Evolutionary conservation across 2,329 filamentous ascomycete genomes (phyloP).

Genomic region (Chrysosporium keratinophilum): DNA sequence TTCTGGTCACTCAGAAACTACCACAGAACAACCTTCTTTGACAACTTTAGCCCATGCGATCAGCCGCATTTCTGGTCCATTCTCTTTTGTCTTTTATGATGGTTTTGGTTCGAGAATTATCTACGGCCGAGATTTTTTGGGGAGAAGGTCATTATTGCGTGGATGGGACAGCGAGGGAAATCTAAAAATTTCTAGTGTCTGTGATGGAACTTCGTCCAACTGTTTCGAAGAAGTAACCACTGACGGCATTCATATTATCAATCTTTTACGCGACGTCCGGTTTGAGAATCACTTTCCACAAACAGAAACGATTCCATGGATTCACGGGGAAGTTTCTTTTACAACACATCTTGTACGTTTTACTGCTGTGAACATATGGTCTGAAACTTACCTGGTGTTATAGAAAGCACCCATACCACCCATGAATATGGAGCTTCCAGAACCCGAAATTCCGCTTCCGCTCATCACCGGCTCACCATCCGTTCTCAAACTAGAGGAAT

Average conservation of each 20-base stretch:
- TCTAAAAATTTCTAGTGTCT: constrained; percentile 61
- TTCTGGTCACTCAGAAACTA: constrained; percentile 11
- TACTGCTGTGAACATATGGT: not conserved
- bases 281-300: not conserved
- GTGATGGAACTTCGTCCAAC: constrained; percentile 40
- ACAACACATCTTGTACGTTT: constrained; percentile 24
- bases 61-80: constrained; percentile 63
- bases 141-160: constrained; percentile 67
- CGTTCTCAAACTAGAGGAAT: constrained; percentile 44
- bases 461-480: constrained; percentile 38
- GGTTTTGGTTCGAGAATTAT: constrained; percentile 51
- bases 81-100: constrained; percentile 80
- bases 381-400: constrained; percentile 1
- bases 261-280: constrained; percentile 34
- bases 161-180: constrained; percentile 40
- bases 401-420: constrained; percentile 30
- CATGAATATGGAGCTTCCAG: constrained; percentile 35
- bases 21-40: constrained; percentile 17
- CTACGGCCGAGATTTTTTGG: constrained; percentile 79
- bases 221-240: constrained; percentile 74
- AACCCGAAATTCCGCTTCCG: constrained; percentile 22
- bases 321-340: constrained; percentile 7
- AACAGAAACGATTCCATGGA: constrained; percentile 16
- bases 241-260: constrained; percentile 64
- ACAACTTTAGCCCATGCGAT: constrained; percentile 39